A percentile compares a stretch with the other conserved stretches of the same genome.
Evolutionary conservation across 306 rosid genomes (phyloP).

Genomic region (Castanopsis chinensis): DNA sequence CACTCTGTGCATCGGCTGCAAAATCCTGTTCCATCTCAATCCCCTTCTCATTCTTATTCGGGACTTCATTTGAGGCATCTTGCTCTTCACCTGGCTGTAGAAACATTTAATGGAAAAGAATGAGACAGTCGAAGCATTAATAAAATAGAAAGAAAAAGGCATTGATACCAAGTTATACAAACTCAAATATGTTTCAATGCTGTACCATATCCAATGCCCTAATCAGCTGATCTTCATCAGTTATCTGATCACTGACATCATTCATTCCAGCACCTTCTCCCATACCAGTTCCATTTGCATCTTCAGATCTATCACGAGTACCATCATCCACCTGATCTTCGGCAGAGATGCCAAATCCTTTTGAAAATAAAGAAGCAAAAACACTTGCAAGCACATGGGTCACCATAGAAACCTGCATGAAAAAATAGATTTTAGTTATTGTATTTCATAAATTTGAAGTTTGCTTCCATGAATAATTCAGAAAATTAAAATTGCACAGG

Average conservation of each 20-base stretch:
- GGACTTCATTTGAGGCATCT: constrained; percentile 54
- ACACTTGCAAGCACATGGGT: constrained; percentile 64
- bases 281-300: constrained; percentile 78
- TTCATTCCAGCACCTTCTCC: constrained; percentile 80
- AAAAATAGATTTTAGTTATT: constrained; percentile 14
- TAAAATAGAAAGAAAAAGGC: neutral
- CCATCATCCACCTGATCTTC: constrained; percentile 59
- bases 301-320: constrained; percentile 42
- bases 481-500: neutral
- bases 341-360: constrained; percentile 62
- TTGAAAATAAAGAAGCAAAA: constrained; percentile 58
- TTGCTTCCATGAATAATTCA: neutral
- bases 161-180: constrained; percentile 4
- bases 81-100: constrained; percentile 51
- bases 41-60: constrained; percentile 62
- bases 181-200: neutral
- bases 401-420: constrained; percentile 65
- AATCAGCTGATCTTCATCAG: constrained; percentile 87
- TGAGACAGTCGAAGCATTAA: neutral
- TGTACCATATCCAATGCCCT: constrained; percentile 70
- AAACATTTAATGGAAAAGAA: constrained; percentile 15
- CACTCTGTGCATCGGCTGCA: constrained; percentile 57
- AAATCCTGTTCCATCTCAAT: constrained; percentile 91
- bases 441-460: neutral
- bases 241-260: constrained; percentile 88